Conservation (phyloP, 139 green algal genomes). For the Closterium sp. region DNA sequence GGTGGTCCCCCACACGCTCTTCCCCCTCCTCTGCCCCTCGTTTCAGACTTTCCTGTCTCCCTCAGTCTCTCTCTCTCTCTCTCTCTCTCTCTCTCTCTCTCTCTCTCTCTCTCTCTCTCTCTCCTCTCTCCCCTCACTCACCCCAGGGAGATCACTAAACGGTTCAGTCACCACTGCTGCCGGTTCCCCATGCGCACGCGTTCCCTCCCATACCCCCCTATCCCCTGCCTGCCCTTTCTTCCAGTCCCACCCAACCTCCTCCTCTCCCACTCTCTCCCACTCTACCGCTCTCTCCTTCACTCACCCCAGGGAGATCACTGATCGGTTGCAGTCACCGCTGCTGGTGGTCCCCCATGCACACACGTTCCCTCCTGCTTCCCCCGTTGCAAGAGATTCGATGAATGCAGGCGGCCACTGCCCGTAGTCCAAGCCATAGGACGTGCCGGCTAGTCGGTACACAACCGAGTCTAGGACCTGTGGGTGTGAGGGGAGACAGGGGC, state of each 20-base stretch:
- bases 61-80: neutral
- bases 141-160: too few relatives aligned
- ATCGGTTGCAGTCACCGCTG: slow-evolving; percentile 6
- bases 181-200: too few relatives aligned
- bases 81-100: too few relatives aligned
- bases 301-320: slow-evolving; percentile 28
- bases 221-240: too few relatives aligned
- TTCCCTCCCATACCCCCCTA: too few relatives aligned
- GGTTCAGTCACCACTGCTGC: too few relatives aligned
- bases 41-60: too few relatives aligned
- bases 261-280: too few relatives aligned
- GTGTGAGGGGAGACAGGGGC: neutral
- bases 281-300: neutral
- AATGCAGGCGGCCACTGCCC: slow-evolving; percentile 12
- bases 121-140: too few relatives aligned
- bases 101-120: too few relatives aligned
- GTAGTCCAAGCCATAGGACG: slow-evolving; percentile 18
- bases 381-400: neutral
- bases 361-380: neutral
- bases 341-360: neutral
- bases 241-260: too few relatives aligned
- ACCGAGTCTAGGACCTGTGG: slow-evolving; percentile 22
- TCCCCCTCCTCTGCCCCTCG: neutral
- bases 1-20: neutral
- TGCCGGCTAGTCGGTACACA: slow-evolving; percentile 1